phyloP scores from a whole-genome alignment of 768 basidiomycete species.

The Pleurotus tuber-regium region DNA sequence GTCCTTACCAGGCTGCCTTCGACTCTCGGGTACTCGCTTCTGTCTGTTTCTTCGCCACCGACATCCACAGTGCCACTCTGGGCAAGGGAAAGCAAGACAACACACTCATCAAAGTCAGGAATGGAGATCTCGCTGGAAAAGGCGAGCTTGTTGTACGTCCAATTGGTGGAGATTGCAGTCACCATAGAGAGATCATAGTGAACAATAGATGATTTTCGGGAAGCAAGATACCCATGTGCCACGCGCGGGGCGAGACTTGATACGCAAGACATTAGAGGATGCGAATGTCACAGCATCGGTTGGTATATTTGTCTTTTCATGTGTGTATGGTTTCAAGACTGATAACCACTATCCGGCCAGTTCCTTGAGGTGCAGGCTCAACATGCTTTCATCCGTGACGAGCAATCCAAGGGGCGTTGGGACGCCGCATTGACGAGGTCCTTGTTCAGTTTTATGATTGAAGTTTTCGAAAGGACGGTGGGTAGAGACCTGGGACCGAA shows the following conservation, averaged over 20 bases:
- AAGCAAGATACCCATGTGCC: conserved; percentile 98
- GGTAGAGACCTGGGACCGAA: conserved; percentile 81
- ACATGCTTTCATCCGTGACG: conserved; percentile 94
- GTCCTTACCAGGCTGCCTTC: conserved; percentile 69
- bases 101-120: conserved; percentile 67
- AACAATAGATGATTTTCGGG: conserved; percentile 84
- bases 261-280: conserved; percentile 81
- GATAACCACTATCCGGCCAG: no score
- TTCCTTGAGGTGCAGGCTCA: conserved; percentile 97
- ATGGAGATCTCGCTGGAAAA: conserved; percentile 74
- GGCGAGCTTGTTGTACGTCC: conserved; percentile 78
- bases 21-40: conserved; percentile 78
- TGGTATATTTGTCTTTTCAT: conserved; percentile 21
- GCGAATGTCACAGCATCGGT: conserved; percentile 71
- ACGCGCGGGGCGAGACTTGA: conserved; percentile 79
- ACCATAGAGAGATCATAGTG: background rate
- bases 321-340: no score
- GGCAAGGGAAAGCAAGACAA: conserved; percentile 86
- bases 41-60: conserved; percentile 95
- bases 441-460: conserved; percentile 85
- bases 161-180: background rate
- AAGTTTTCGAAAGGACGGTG: conserved; percentile 87
- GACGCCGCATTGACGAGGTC: conserved; percentile 87
- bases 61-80: conserved; percentile 84
- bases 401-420: conserved; percentile 91